These are phyloP conservation scores for Neophaeococcomyces mojaviensis DNA, from an alignment of 2,329 filamentous ascomycete species.

Conservation along the genomic window DNA sequence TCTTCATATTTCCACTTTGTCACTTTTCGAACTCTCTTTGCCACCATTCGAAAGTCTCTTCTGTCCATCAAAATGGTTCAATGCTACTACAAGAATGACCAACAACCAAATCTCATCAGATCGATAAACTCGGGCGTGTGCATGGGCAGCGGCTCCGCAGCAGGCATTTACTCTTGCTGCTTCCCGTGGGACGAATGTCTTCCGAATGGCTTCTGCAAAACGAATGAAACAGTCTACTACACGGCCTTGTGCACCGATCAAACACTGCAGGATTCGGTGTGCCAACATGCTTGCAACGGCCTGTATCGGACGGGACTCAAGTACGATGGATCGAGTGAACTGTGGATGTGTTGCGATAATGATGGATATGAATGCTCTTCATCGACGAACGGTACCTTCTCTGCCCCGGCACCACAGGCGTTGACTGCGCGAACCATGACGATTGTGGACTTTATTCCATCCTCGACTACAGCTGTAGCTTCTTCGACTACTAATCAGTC, in stretches of 20 bases:
- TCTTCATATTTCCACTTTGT: too few relatives aligned
- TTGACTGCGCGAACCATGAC: background rate
- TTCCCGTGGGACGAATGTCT: constrained; percentile 1
- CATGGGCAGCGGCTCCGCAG: background rate
- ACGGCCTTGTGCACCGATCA: background rate
- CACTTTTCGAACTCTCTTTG: background rate
- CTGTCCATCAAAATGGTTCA: background rate
- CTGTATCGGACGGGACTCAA: background rate
- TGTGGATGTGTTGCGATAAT: background rate
- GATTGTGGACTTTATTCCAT: background rate
- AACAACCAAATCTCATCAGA: background rate
- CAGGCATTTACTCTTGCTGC: background rate
- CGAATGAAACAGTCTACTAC: background rate
- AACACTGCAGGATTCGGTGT: background rate
- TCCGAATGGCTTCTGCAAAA: background rate
- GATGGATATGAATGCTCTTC: background rate
- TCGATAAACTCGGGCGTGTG: background rate
- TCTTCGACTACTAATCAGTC: too few relatives aligned
- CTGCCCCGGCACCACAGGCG: background rate
- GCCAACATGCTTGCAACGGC: background rate
- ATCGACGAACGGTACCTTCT: background rate
- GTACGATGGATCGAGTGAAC: background rate
- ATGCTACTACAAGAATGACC: constrained; percentile 1
- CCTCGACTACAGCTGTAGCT: background rate
- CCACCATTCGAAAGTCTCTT: background rate